Conservation (phyloP, 345 rosid genomes). For the Melaleuca quinquenervia region DNA sequence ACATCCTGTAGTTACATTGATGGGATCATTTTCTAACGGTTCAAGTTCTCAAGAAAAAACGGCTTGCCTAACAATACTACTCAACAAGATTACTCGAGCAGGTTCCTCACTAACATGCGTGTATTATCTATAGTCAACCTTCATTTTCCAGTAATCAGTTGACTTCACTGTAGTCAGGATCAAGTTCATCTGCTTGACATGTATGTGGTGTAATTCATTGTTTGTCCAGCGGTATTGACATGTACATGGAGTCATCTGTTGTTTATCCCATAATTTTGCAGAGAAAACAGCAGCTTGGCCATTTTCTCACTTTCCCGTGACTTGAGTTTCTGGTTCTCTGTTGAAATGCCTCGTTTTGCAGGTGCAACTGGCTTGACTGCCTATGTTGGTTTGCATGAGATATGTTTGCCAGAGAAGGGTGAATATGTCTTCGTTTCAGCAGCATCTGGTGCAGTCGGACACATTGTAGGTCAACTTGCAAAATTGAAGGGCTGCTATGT, state of each 20-base stretch:
- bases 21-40: not conserved
- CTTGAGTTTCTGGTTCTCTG: not conserved
- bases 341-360: not conserved
- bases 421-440: not conserved
- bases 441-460: slow-evolving; percentile 7
- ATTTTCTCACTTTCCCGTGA: not conserved
- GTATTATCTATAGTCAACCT: not conserved
- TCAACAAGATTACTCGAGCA: not conserved
- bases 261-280: not conserved
- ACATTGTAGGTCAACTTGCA: slow-evolving; percentile 11
- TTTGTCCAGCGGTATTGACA: not conserved
- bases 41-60: not conserved
- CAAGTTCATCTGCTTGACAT: not conserved
- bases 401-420: not conserved
- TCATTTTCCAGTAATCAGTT: not conserved
- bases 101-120: not conserved
- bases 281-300: not conserved
- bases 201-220: not conserved
- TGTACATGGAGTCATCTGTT: not conserved
- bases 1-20: not conserved
- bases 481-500: slow-evolving; percentile 12
- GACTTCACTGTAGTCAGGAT: not conserved
- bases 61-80: not conserved
- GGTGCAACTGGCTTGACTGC: slow-evolving; percentile 3
- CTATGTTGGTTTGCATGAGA: not conserved